These are phyloP conservation scores for Nelumbo lutea DNA, from an alignment of 164 flowering plant species.

Conservation along the genomic window DNA sequence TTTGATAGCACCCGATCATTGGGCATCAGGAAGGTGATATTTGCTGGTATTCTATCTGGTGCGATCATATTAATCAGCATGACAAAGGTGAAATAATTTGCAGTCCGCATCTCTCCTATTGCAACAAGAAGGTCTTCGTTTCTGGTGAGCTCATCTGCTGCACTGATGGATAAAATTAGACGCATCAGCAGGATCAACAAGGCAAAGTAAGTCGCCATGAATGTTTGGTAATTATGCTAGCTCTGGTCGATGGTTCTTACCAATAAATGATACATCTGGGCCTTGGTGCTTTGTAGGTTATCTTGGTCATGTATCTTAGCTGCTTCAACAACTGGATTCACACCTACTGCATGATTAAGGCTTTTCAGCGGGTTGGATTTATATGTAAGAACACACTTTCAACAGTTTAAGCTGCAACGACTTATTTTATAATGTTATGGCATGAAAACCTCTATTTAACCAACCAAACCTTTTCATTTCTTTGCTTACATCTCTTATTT, in stretches of 20 bases:
- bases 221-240: neutral
- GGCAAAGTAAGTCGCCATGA: conserved; percentile 16
- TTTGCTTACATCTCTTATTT: neutral
- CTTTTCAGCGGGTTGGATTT: neutral
- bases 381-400: neutral
- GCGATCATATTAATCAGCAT: conserved; percentile 66
- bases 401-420: neutral
- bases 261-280: neutral
- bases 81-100: conserved; percentile 72
- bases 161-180: conserved; percentile 18
- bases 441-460: too few relatives aligned
- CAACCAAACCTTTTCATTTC: too few relatives aligned
- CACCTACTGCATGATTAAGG: conserved; percentile 24
- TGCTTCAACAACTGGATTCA: conserved; percentile 36
- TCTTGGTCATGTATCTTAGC: conserved; percentile 32
- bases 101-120: conserved; percentile 60
- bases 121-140: conserved; percentile 40
- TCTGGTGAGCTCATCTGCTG: conserved; percentile 5
- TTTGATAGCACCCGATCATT: conserved; percentile 49
- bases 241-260: conserved; percentile 7
- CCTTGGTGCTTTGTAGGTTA: conserved; percentile 18
- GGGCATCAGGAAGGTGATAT: conserved; percentile 87
- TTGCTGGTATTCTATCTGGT: conserved; percentile 29
- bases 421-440: neutral
- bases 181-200: conserved; percentile 17